Conservation (phyloP, 257 asterid genomes). For the Solanum pimpinellifolium region DNA sequence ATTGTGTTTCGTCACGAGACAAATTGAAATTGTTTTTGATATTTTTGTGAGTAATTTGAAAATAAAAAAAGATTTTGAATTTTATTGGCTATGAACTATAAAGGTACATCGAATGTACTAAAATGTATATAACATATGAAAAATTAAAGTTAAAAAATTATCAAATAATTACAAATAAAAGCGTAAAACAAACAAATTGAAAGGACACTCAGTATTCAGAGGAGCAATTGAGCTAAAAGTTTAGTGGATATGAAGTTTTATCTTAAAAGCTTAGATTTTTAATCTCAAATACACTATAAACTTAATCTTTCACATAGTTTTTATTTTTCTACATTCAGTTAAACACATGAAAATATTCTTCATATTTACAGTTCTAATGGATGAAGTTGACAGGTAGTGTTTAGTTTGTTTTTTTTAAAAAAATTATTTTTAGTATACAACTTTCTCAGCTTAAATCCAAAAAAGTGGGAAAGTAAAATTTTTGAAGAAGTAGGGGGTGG, state of each 20-base stretch:
- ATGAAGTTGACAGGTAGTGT: not conserved
- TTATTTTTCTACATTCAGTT: not conserved
- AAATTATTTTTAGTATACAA: not conserved
- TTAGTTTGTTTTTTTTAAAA: not conserved
- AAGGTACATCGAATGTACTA: not conserved
- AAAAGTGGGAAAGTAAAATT: not conserved
- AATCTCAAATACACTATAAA: not conserved
- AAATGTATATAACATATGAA: not conserved
- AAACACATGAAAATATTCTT: not conserved
- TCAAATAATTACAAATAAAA: not conserved
- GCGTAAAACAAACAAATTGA: not conserved
- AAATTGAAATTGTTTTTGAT: too few species aligned
- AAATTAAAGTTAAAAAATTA: fast-evolving
- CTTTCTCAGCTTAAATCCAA: not conserved
- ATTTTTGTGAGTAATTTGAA: not conserved
- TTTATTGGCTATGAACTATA: too few species aligned
- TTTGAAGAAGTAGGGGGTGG: not conserved
- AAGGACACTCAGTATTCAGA: not conserved
- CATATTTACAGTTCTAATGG: not conserved
- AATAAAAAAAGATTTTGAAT: too few species aligned
- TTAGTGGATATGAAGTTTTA: not conserved
- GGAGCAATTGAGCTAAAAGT: not conserved
- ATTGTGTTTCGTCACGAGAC: not conserved
- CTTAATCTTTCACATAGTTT: not conserved
- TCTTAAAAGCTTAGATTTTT: not conserved